These are phyloP conservation scores for Leishmania mexicana DNA, from an alignment of 208 protist species.

Conservation along the genomic window DNA sequence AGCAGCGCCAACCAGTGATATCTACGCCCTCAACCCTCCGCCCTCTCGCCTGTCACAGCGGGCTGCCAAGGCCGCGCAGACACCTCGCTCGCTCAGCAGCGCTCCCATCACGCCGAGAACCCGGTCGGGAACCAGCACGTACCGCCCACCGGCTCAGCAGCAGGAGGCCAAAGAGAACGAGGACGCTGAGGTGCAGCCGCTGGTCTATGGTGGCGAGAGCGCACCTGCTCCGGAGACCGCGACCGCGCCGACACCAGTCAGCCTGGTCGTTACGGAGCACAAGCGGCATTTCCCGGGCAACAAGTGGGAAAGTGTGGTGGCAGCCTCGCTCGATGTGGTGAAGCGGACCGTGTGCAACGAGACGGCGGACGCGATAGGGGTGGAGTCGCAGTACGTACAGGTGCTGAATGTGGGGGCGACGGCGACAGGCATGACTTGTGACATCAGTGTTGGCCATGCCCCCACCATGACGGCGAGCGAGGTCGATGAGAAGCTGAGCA, in stretches of 20 bases:
- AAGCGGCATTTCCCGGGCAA: conserved; percentile 24
- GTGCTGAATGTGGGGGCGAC: conserved; percentile 35
- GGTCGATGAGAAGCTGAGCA: conserved; percentile 33
- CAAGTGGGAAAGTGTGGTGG: conserved; percentile 43
- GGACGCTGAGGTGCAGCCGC: not conserved
- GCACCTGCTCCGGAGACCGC: conserved; percentile 8
- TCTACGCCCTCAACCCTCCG: not conserved
- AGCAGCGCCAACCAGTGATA: not conserved
- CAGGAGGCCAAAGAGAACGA: not conserved
- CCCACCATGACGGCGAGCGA: conserved; percentile 7
- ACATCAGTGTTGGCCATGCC: conserved; percentile 42
- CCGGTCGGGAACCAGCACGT: conserved; percentile 26
- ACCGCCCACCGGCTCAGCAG: conserved; percentile 9
- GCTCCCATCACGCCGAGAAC: conserved; percentile 23
- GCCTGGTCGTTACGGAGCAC: conserved; percentile 40
- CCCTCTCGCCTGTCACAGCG: conserved; percentile 24
- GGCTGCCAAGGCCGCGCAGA: conserved; percentile 18
- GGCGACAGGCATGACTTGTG: conserved; percentile 28
- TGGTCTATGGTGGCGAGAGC: conserved; percentile 2
- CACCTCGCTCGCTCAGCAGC: conserved; percentile 6
- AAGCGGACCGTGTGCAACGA: conserved; percentile 58
- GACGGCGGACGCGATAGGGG: conserved; percentile 32
- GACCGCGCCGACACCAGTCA: conserved; percentile 6
- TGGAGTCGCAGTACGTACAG: conserved; percentile 44
- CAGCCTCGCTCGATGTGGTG: conserved; percentile 32